Base-by-base conservation (phyloP, 192 early-diverging fungal species). In the Dissophora ornata region DNA sequence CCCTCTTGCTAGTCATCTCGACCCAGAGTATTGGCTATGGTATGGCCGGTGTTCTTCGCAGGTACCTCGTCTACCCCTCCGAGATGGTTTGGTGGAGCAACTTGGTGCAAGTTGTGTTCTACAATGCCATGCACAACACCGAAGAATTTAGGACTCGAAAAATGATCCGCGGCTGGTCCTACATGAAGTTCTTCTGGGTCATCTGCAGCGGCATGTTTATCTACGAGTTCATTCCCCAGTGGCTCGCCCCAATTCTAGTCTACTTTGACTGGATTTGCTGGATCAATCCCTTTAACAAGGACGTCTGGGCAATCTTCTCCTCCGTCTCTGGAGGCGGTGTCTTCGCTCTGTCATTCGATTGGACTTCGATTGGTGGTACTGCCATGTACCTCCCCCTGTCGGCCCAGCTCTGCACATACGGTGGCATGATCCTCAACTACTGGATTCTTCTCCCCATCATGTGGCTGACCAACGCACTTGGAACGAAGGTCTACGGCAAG, bases 41-140 rank as follows among this genome's bases (percentile, higher is more conserved):
- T 11, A 64, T 79, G 67, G 68, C 69, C 3, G 69, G 69, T 34
- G 13, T 63, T 5, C 69, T 71, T 16, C 69, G 69, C n/a, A 85
- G 84, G 24, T 94, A 90, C 74, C 81, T 97, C 9, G 94, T 97
- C 13, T 87, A 91, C 45, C 94, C 93, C n/a, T 71, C 90, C 1
- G 83, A n/a, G n/a, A n/a, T n/a, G n/a, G n/a, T n/a, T n/a, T n/a
- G n/a, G n/a, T n/a, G n/a, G n/a, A n/a, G n/a, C n/a, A n/a, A n/a
- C n/a, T n/a, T n/a, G n/a, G n/a, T n/a, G n/a, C n/a, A n/a, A n/a
- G n/a, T n/a, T n/a, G n/a, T n/a, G n/a, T n/a, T n/a, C n/a, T n/a
- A n/a, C n/a, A n/a, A n/a, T n/a, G n/a, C n/a, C n/a, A n/a, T n/a
- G n/a, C 71, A 81, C 53, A 62, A 62, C 34, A 62, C 69, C 15